Base-by-base conservation (phyloP, 768 basidiomycete species). In the Pleurotus giganteus region DNA sequence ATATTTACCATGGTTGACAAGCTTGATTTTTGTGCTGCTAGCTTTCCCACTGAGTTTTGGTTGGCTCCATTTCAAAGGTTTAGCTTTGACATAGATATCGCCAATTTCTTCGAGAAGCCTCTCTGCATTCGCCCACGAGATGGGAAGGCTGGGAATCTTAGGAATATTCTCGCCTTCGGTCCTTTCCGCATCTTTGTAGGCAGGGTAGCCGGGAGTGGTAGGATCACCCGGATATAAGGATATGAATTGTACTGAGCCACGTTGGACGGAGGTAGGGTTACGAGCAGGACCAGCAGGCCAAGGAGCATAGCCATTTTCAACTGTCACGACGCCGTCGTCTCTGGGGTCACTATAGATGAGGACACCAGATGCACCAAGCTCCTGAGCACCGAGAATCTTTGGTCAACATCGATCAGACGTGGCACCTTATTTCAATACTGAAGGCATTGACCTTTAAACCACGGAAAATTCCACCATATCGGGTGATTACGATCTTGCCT, bases 241-340 rank as follows among this genome's bases (percentile, higher is more conserved):
- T 49, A 91, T 66, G 66, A 75, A 91, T 61, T 87, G 83, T 2
- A 91, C 91, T 37, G 86, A 89, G 28, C 94, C 94, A 49, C 94
- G 83, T 67, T 98, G 85, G 11, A 98, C 86, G 15, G 88, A 84
- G 3, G 83, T 81, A 0, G 89, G 89, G 67, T 93, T 91, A 47
- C 93, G 81, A 36, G 94, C 95, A 27, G 94, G 94, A 3, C 96
- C 94, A 12, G 81, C 74, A 3, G 95, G 95, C 65, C 93, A 89
- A 32, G 85, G 74, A 15, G 79, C 69, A 65, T 86, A 93, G 8
- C 90, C 93, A 55, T 94, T 92, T 58, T 80, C 78, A 9, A 76
- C 76, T 1, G 86, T 90, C 19, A 92, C 87, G 49, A 73, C 80
- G 3, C 93, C 93, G 61, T 96, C 91, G 64, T 95, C 91, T 26